Evolutionary conservation across 495 filamentous ascomycete species (phyloP).

Genomic region (Neurospora sublineolata): DNA sequence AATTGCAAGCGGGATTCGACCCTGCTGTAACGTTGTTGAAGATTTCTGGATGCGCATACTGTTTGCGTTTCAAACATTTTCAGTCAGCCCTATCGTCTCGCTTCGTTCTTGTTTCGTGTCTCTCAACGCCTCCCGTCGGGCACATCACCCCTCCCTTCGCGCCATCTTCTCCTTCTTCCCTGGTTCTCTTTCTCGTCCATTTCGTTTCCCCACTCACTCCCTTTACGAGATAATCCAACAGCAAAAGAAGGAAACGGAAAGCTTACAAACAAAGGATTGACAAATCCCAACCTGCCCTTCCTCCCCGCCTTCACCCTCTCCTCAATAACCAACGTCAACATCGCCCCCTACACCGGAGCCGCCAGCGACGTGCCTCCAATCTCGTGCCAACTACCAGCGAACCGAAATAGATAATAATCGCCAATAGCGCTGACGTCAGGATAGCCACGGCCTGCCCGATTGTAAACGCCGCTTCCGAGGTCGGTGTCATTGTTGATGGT

Average conservation of each 20-base stretch:
- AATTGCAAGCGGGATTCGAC: constrained; percentile 49
- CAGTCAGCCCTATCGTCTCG: neutral
- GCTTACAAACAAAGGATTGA: constrained; percentile 51
- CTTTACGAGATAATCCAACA: no score
- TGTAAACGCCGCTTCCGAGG: constrained; percentile 32
- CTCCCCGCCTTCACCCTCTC: constrained; percentile 39
- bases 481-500: constrained; percentile 3
- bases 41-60: constrained; percentile 47
- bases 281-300: constrained; percentile 40
- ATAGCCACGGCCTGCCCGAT: constrained; percentile 47
- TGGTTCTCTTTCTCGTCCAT: neutral
- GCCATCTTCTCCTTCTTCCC: no score
- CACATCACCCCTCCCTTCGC: no score
- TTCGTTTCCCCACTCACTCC: neutral
- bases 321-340: constrained; percentile 55
- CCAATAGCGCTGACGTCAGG: constrained; percentile 57
- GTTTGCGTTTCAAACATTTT: neutral
- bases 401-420: constrained; percentile 42
- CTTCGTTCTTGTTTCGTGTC: neutral
- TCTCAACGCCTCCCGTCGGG: no score
- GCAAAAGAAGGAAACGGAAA: neutral
- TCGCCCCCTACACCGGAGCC: constrained; percentile 43
- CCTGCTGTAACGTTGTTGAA: constrained; percentile 53
- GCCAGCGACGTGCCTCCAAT: constrained; percentile 49
- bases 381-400: constrained; percentile 26